Base-by-base conservation (phyloP, 2,329 filamentous ascomycete species). In the Hortaea werneckii region DNA sequence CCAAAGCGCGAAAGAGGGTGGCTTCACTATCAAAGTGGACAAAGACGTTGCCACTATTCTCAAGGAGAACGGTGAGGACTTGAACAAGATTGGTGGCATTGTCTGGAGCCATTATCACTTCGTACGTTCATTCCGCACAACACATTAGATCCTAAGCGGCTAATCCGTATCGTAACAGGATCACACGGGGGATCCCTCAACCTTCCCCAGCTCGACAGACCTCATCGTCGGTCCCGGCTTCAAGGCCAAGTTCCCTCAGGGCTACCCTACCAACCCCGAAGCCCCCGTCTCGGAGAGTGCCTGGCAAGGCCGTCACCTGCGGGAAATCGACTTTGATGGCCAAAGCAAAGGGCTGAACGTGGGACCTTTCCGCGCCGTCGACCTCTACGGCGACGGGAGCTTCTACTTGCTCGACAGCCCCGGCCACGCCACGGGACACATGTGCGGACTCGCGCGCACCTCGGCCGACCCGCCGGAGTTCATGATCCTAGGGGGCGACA, bases 301-400 rank as follows among this genome's bases (percentile, higher is more conserved):
- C 46, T 69, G 64, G 47, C 49, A 58, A 37, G 53, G 52, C n/a
- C 59, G 69, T 40, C 50, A 63, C 12, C 53, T 70, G 1, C 48
- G 49, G 4, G 61, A 65, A 40, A 55, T 67, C n/a, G 43, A 54
- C 30, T 64, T 68, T 40, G 40, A 29, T 7, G 44, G 53, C 6
- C 61, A 64, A 39, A 50, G 48, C 20, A 49, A 49, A 5, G 45
- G 66, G 6, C 57, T 65, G 40, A 50, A 42, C 13, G 66, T 74
- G n/a, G 71, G 69, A 3, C 52, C 60, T 5, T 73, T 73, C 53
- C 49, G 60, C 10, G 72, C 72, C 4, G 54, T 64, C 28, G 76
- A 79, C 55, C 78, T 69, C 54, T 79, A 77, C 46, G 68, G 69
- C 2, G 76, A 79, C 53, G 75, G 75, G 0, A 70, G 64, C 13